Percentiles rank a stretch among this genome's conserved stretches.
Evolutionary conservation across 108 stramenopile species (phyloP).

Genomic region (Phaeodactylum tricornutum): DNA sequence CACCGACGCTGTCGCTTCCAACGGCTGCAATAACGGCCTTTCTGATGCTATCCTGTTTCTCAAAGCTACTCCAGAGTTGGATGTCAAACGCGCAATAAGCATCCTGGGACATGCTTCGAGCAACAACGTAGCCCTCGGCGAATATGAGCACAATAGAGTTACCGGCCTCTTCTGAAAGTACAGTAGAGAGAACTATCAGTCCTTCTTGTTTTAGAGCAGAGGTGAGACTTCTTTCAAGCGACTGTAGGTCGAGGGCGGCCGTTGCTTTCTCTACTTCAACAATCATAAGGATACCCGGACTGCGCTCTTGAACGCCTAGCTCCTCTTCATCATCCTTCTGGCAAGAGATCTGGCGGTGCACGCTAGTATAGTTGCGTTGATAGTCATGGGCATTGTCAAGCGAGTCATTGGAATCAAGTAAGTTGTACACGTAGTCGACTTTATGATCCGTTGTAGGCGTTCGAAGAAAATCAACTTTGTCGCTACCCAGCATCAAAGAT

Average conservation of each 20-base stretch:
- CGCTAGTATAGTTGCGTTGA: slow-evolving; percentile 8
- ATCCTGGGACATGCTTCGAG: slow-evolving; percentile 33
- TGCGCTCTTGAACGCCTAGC: slow-evolving; percentile 9
- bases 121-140: slow-evolving; percentile 55
- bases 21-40: slow-evolving; percentile 23
- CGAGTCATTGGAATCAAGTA: neutral
- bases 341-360: neutral
- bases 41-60: slow-evolving; percentile 19
- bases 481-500: slow-evolving; percentile 29
- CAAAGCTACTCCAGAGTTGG: slow-evolving; percentile 36
- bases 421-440: slow-evolving; percentile 2
- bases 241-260: slow-evolving; percentile 10
- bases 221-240: slow-evolving; percentile 8
- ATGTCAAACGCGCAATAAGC: slow-evolving; percentile 61
- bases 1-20: slow-evolving; percentile 10
- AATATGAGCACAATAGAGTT: slow-evolving; percentile 24
- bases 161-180: slow-evolving; percentile 16
- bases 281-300: slow-evolving; percentile 31
- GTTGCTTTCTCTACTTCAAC: slow-evolving; percentile 52
- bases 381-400: slow-evolving; percentile 19
- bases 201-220: slow-evolving; percentile 25
- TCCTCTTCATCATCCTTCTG: slow-evolving; percentile 13
- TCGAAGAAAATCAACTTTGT: slow-evolving; percentile 26
- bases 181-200: slow-evolving; percentile 13
- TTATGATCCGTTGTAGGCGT: slow-evolving; percentile 11